Percentiles rank a stretch among this genome's conserved stretches.
Evolutionary conservation across 805 yeast species (phyloP).

Genomic region (Candida orba): DNA sequence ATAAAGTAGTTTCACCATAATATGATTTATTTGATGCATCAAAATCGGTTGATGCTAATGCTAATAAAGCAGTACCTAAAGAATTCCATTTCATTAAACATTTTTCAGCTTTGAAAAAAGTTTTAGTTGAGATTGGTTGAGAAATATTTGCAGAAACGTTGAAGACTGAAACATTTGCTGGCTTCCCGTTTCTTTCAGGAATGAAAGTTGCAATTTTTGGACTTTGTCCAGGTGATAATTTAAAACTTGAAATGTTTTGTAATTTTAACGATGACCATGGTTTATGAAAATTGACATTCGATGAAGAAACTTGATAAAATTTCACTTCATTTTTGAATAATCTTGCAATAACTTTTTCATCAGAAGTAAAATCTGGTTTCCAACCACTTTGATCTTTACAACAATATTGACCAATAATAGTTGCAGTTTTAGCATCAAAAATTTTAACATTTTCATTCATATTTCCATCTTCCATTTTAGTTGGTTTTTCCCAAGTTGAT

Average conservation of each 20-base stretch:
- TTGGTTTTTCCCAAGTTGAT: conserved; percentile 87
- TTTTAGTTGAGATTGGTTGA: conserved; percentile 77
- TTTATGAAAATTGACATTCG: conserved; percentile 34
- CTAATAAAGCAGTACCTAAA: conserved; percentile 88
- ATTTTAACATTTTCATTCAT: conserved; percentile 76
- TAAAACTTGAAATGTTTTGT: conserved; percentile 53
- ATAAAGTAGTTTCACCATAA: conserved; percentile 93
- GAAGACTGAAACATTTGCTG: conserved; percentile 82
- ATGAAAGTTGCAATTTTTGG: conserved; percentile 87
- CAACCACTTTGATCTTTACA: conserved; percentile 84
- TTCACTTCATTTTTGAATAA: conserved; percentile 55
- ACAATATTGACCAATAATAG: conserved; percentile 53
- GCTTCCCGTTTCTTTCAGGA: conserved; percentile 82
- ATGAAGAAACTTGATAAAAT: conserved; percentile 49
- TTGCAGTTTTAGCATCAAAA: conserved; percentile 48
- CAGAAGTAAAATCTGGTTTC: conserved; percentile 85
- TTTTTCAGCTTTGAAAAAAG: conserved; percentile 92
- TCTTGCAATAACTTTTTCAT: conserved; percentile 66
- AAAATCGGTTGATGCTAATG: conserved; percentile 92
- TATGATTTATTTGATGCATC: conserved; percentile 90
- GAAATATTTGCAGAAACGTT: conserved; percentile 48
- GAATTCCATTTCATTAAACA: conserved; percentile 91
- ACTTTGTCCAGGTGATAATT: conserved; percentile 78
- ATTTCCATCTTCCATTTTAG: conserved; percentile 62
- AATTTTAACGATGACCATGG: conserved; percentile 53